These are phyloP conservation scores for Pythium inflatum DNA, from an alignment of 352 stramenopile species.

Conservation along the genomic window DNA sequence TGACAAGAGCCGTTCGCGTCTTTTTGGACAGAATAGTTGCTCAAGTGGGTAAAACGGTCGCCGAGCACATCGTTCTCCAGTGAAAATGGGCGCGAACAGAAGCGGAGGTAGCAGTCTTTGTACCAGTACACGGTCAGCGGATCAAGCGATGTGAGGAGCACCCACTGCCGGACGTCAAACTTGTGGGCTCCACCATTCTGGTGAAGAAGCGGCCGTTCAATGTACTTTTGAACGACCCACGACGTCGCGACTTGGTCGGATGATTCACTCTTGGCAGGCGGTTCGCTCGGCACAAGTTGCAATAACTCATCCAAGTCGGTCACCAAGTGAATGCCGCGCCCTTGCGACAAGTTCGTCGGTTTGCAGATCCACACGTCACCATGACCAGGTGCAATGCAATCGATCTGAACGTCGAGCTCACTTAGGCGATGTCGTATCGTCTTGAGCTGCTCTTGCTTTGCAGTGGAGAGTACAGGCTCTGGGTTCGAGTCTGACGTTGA, in stretches of 20 bases:
- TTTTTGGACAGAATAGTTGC: constrained; percentile 88
- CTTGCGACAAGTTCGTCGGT: constrained; percentile 74
- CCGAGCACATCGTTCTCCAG: constrained; percentile 36
- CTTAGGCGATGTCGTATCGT: constrained; percentile 34
- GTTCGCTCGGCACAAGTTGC: constrained; percentile 23
- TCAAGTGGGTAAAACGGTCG: constrained; percentile 76
- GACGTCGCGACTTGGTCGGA: background rate
- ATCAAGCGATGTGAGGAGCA: constrained; percentile 67
- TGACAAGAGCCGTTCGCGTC: constrained; percentile 25
- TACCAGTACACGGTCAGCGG: constrained; percentile 73
- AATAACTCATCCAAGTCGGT: constrained; percentile 41
- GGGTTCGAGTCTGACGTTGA: background rate
- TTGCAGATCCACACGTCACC: constrained; percentile 84
- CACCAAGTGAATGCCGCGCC: constrained; percentile 65
- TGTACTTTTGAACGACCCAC: constrained; percentile 88
- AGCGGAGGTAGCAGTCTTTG: constrained; percentile 72
- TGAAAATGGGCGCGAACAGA: constrained; percentile 64
- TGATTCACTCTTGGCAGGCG: background rate
- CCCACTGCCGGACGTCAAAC: constrained; percentile 90
- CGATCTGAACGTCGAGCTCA: constrained; percentile 48
- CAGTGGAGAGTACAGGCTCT: background rate
- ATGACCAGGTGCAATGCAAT: constrained; percentile 30
- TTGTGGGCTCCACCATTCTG: constrained; percentile 50
- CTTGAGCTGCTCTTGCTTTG: background rate
- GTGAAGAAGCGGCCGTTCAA: constrained; percentile 75